Evolutionary conservation across 352 stramenopile species (phyloP), one percentile per base, ranked within the genome.

Genomic region (Pythium phragmitis): DNA sequence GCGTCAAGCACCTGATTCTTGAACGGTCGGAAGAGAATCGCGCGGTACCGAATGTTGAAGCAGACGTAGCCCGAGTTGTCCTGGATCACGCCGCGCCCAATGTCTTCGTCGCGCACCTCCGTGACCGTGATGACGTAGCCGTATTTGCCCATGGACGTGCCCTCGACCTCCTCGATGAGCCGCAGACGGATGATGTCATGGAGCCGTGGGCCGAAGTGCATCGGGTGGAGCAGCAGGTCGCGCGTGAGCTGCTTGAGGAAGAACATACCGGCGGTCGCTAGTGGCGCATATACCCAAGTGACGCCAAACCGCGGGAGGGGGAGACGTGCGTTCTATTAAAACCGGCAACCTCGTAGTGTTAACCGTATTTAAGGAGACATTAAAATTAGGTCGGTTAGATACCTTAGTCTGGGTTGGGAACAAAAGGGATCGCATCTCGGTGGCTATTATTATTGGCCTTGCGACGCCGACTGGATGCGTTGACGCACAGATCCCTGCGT

Each of bases 1-100:
- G 96, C 96, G 76, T 99, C 96, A 5, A 99, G 72, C 26, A 99
- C 96, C 77, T 99, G 95, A 72, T 98, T 98, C 72, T 98, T 97
- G 75, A 99, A 99, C 7, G 96, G 96, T 23, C 96, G 84, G 66
- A 99, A 92, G 42, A 99, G 77, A 48, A 99, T 96, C 26, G 96
- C 96, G 47, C 92, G 92, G 74, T 99, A 99, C 66, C 95, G 94
- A 67, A 98, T 97, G 56, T 97, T 93, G 73, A 98, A 98, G 46
- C 96, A 97, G 26, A 98, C 95, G 74, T 97, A 97, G 34, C 96
- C 96, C 33, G 95, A 98, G 76, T 98, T 97, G 76, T 98, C 98
- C 79, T 99, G 96, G 76, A 99, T 99, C 70, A 98, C 93, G 48
- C 96, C 96, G 63, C 94, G 96, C 76, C 91, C 92, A 64, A 99